Conservation (phyloP, 2,329 filamentous ascomycete species). For the Claviceps capensis region DNA sequence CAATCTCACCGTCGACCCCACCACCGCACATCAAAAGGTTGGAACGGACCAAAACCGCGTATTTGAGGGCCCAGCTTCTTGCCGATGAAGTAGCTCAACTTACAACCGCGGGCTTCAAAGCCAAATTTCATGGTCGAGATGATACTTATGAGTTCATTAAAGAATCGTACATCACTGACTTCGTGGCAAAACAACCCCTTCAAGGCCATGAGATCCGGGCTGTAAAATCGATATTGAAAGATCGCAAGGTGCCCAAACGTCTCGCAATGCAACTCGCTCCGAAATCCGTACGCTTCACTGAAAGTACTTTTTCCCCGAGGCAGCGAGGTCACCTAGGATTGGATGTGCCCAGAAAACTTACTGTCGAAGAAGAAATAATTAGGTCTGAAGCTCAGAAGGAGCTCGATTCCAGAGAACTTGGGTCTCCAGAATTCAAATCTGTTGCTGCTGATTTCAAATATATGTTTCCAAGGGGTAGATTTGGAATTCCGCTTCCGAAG, state of each 20-base stretch:
- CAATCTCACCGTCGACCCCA: background rate
- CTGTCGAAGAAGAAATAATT: constrained; percentile 1
- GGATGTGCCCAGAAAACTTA: constrained; percentile 11
- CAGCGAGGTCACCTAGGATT: constrained; percentile 14
- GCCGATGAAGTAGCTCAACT: constrained; percentile 7
- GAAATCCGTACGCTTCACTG: constrained; percentile 18
- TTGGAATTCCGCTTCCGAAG: background rate
- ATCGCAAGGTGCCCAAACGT: constrained; percentile 15
- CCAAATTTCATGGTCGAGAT: constrained; percentile 10
- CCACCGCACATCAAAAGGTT: constrained; percentile 3
- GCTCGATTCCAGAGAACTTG: background rate
- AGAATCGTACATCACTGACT: constrained; percentile 10
- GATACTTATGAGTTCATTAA: constrained; percentile 11
- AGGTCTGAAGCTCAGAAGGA: background rate
- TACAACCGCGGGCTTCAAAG: constrained; percentile 9
- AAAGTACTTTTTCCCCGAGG: constrained; percentile 14
- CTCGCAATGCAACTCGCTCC: constrained; percentile 12
- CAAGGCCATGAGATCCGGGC: constrained; percentile 9
- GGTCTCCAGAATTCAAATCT: background rate
- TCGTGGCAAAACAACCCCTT: constrained; percentile 11
- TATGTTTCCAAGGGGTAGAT: background rate
- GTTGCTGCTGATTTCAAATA: background rate
- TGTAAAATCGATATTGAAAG: constrained; percentile 17
- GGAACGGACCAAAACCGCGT: constrained; percentile 6
- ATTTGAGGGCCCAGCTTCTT: constrained; percentile 4